These are phyloP conservation scores for Maudiozyma barnettii DNA, from an alignment of 805 yeast genomes.

Conservation along the genomic window DNA sequence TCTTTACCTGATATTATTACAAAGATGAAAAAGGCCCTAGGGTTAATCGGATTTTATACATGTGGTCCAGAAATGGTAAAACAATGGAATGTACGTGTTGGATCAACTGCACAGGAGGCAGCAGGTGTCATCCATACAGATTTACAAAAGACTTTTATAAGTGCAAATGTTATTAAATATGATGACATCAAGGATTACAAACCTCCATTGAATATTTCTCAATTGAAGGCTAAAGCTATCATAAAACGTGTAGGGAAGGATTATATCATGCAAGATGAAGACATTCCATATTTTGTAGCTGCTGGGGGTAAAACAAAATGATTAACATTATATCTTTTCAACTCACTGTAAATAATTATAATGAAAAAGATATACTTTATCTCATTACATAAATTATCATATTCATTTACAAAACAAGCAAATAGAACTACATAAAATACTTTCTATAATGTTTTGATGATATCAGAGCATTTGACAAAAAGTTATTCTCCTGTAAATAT, in stretches of 20 bases:
- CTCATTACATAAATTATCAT: no score
- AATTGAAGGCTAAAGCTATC: conserved; percentile 20
- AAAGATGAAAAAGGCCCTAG: conserved; percentile 57
- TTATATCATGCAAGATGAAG: conserved; percentile 77
- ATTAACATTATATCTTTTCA: neutral
- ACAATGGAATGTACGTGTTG: conserved; percentile 79
- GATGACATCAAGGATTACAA: conserved; percentile 33
- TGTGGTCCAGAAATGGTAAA: conserved; percentile 79
- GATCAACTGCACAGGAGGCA: conserved; percentile 76
- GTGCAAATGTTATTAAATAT: conserved; percentile 65
- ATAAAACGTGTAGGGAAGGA: conserved; percentile 46
- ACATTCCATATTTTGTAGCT: conserved; percentile 64
- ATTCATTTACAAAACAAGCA: neutral
- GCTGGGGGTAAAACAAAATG: conserved; percentile 46
- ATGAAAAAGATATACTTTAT: no score
- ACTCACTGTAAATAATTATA: neutral
- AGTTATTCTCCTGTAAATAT: conserved; percentile 23
- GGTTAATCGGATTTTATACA: conserved; percentile 75
- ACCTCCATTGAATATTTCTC: conserved; percentile 21
- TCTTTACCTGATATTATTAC: conserved; percentile 55
- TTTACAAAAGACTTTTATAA: conserved; percentile 67
- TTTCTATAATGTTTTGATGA: conserved; percentile 4
- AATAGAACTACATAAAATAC: neutral
- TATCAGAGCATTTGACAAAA: conserved; percentile 32
- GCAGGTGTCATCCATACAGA: conserved; percentile 89